Evolutionary conservation across 2,329 filamentous ascomycete species (phyloP).

Genomic region (Talaromyces funiculosus): DNA sequence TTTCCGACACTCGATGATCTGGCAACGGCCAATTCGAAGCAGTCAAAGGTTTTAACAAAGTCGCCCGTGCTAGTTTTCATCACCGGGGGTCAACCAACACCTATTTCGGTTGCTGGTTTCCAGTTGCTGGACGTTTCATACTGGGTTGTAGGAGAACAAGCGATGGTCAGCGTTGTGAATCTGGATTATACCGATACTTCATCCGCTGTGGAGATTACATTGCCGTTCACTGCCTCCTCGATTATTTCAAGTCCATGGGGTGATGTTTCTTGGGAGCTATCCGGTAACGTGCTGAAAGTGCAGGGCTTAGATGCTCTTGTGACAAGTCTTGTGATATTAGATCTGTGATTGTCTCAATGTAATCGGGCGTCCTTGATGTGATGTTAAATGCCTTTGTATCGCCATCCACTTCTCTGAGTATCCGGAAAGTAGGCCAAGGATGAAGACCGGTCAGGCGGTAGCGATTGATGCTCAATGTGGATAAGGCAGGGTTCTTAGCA

Average conservation of each 20-base stretch:
- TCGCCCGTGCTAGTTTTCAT: constrained; percentile 13
- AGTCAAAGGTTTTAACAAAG: constrained; percentile 7
- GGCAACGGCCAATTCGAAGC: constrained; percentile 10
- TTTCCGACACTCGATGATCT: constrained; percentile 7
- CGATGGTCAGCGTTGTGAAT: constrained; percentile 10
- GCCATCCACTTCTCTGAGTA: not conserved
- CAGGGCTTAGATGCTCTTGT: constrained; percentile 3
- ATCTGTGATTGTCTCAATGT: not conserved
- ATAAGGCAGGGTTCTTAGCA: too few species aligned
- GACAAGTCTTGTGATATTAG: constrained; percentile 10
- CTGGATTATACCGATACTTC: constrained; percentile 4
- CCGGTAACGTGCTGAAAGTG: not conserved
- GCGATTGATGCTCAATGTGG: too few species aligned
- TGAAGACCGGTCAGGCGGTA: too few species aligned
- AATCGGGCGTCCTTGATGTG: not conserved
- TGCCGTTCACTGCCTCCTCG: constrained; percentile 6
- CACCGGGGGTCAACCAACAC: not conserved
- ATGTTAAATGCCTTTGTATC: not conserved
- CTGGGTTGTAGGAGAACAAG: constrained; percentile 10
- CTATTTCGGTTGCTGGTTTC: not conserved
- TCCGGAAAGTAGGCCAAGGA: too few species aligned
- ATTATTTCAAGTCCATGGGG: constrained; percentile 9
- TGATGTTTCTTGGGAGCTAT: constrained; percentile 5
- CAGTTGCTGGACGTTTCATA: constrained; percentile 9
- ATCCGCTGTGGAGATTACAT: not conserved